These are phyloP conservation scores for Pleurostoma richardsiae DNA, from an alignment of 2,329 filamentous ascomycete species.

Conservation along the genomic window DNA sequence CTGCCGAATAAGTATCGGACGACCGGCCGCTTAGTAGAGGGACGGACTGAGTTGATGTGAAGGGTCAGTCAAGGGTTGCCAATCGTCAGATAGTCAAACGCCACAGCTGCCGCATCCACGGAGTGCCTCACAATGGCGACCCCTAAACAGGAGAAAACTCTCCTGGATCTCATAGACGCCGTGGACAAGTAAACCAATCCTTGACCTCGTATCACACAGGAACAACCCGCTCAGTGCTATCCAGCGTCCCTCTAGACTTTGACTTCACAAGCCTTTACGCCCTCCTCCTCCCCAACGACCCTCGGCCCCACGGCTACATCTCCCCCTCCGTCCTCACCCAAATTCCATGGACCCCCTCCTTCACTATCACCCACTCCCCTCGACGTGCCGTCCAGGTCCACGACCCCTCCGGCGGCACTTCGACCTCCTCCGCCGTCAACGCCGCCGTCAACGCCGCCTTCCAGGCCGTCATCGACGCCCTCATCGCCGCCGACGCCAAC, in stretches of 20 bases:
- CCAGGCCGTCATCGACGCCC: slow-evolving; percentile 27
- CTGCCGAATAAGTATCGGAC: too few relatives aligned
- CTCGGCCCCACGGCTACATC: slow-evolving; percentile 20
- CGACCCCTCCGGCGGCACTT: slow-evolving; percentile 16
- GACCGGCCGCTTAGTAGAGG: too few relatives aligned
- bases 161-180: slow-evolving; percentile 2
- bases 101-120: too few relatives aligned
- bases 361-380: slow-evolving; percentile 25
- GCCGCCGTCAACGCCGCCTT: slow-evolving; percentile 32
- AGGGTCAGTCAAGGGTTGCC: too few relatives aligned
- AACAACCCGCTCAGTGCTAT: not conserved
- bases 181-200: slow-evolving; percentile 4
- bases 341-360: slow-evolving; percentile 29
- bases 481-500: slow-evolving; percentile 24
- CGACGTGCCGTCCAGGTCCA: slow-evolving; percentile 23
- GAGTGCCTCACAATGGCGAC: too few relatives aligned
- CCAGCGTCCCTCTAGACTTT: slow-evolving; percentile 20
- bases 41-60: too few relatives aligned
- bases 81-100: too few relatives aligned
- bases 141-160: not conserved
- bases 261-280: slow-evolving; percentile 14
- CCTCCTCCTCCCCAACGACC: slow-evolving; percentile 18
- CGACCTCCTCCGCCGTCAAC: slow-evolving; percentile 23
- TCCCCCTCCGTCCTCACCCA: slow-evolving; percentile 13
- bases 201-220: not conserved